Percentiles rank a stretch among this genome's conserved stretches.
Evolutionary conservation across 1,139 yeast genomes (phyloP).

Genomic region (Hyphopichia pseudoburtonii): DNA sequence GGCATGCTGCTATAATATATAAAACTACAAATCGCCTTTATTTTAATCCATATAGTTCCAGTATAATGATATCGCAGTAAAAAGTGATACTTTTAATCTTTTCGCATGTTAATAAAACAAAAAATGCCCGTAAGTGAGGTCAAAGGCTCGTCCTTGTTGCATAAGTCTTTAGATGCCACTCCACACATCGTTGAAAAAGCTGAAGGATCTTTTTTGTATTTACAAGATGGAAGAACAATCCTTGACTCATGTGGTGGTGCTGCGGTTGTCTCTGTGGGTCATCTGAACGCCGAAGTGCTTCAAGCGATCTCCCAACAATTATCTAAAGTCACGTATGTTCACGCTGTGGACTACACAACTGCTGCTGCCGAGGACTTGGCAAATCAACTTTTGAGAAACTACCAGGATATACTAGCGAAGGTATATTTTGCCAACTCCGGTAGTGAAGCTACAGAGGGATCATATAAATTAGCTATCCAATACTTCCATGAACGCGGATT

Average conservation of each 20-base stretch:
- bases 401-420: conserved; percentile 7
- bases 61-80: too few relatives aligned
- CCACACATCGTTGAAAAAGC: background rate
- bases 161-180: background rate
- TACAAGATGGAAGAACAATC: conserved; percentile 14
- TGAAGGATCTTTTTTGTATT: conserved; percentile 13
- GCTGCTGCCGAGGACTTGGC: conserved; percentile 12
- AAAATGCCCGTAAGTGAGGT: background rate
- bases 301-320: conserved; percentile 19
- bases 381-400: conserved; percentile 7
- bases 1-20: too few relatives aligned
- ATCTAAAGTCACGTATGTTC: conserved; percentile 11
- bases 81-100: too few relatives aligned
- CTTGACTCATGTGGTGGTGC: conserved; percentile 32
- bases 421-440: conserved; percentile 14
- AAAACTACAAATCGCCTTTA: too few relatives aligned
- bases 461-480: conserved; percentile 15
- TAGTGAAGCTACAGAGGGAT: conserved; percentile 20
- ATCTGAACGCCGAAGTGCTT: conserved; percentile 20
- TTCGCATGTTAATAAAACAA: background rate
- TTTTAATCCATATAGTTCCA: too few relatives aligned
- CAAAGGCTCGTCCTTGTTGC: background rate
- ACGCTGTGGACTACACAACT: conserved; percentile 11
- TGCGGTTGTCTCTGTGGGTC: conserved; percentile 28
- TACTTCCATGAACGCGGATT: conserved; percentile 16